Conservation (phyloP, 2,329 filamentous ascomycete genomes). For the Stachybotrys chartarum region DNA sequence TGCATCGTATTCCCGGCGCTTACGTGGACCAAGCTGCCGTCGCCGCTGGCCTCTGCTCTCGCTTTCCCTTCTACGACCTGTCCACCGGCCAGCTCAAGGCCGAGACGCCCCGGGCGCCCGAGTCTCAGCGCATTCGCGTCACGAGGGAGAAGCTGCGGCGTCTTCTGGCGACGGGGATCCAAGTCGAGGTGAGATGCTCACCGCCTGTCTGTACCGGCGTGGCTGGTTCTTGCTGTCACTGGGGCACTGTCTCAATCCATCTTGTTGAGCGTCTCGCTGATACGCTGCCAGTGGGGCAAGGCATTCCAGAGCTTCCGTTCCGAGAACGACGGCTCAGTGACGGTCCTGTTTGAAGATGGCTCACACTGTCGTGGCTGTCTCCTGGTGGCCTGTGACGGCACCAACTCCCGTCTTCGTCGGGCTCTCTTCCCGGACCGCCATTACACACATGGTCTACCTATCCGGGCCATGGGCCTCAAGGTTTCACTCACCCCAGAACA, state of each 20-base stretch:
- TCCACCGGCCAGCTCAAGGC: constrained; percentile 34
- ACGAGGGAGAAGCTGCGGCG: constrained; percentile 36
- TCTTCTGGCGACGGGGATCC: constrained; percentile 36
- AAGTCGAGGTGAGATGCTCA: constrained; percentile 31
- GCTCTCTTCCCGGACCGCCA: constrained; percentile 24
- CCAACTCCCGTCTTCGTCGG: constrained; percentile 33
- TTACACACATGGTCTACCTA: constrained; percentile 33
- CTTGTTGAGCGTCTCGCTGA: background rate
- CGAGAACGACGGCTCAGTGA: constrained; percentile 25
- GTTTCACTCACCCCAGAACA: constrained; percentile 31
- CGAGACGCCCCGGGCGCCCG: constrained; percentile 34
- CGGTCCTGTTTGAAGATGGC: constrained; percentile 39
- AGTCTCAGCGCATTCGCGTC: constrained; percentile 38
- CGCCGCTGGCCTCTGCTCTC: constrained; percentile 34
- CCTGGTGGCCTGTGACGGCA: constrained; percentile 44
- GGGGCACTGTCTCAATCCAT: background rate
- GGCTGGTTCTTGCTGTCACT: background rate
- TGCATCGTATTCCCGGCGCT: constrained; percentile 36
- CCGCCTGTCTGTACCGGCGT: background rate
- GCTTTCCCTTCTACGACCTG: constrained; percentile 50
- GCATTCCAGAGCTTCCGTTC: constrained; percentile 20
- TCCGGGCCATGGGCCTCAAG: constrained; percentile 40
- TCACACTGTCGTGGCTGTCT: constrained; percentile 31
- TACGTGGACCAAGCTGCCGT: constrained; percentile 48
- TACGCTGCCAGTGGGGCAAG: constrained; percentile 31